Evolutionary conservation across 495 filamentous ascomycete genomes (phyloP), one percentile per base, ranked within the genome.

Genomic region (Evansstolkia leycettana): DNA sequence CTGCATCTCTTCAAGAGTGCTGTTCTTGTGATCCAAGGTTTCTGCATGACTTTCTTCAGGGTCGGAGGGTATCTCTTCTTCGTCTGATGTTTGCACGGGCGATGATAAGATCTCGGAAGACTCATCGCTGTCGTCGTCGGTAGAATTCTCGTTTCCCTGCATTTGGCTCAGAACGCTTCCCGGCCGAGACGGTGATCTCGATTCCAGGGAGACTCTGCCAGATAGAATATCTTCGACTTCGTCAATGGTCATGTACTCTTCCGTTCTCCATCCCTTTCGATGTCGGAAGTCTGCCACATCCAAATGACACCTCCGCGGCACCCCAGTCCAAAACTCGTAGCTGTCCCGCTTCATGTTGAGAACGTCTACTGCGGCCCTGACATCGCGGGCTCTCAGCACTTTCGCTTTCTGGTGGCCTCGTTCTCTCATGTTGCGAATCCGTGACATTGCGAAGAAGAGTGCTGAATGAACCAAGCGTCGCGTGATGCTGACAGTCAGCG

Each of bases 361-460:
- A 16, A 59, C 69, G 8, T 77, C 58, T 2, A 75, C 50, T 0
- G 84, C 83, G 1, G 80, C 73, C 15, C 59, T 46, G 1, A 89
- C 81, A 47, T 94, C 87, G 28, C 59, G 52, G 2, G 36, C 42
- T 34, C 57, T 69, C 17, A 90, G 68, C 0, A 57, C 46, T 13
- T 48, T 43, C 9, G 47, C 47, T 14, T 43, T 42, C 11, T 54
- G 47, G 28, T 59, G 40, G 25, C 58, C 50, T 2, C 52, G 47
- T 14, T 48, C 48, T 45, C 54, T 38, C 58, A 42, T 64, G 17
- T 54, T 68, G 38, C 60, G 71, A 19, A 64, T 50, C 39, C 62
- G 67, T 43, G 67, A 77, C 64, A 68, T 67, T 9, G 80, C 73
- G n/a, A 79, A 69, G 43, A 76, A 83, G 0, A 89, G 46, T 1